Evolutionary conservation across 202 grass and related monocot species (phyloP), one percentile per base, ranked within the genome.

Genomic region (Hordeum pubiflorum): DNA sequence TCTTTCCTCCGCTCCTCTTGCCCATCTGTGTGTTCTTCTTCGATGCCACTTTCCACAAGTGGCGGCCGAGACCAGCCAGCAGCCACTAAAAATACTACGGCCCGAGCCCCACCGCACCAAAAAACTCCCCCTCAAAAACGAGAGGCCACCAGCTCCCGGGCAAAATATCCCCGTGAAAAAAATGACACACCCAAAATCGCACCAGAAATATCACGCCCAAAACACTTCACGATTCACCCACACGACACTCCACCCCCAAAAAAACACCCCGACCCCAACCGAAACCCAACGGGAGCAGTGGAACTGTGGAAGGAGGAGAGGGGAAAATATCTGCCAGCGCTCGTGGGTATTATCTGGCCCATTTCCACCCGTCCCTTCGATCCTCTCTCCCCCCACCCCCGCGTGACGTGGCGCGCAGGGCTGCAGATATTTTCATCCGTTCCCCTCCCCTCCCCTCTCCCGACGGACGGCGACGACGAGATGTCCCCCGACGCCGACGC

Each of bases 401-500:
- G 3, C 43, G 76, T 78, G 90, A 89, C 83, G 75, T 89, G 83
- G 90, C 90, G 33, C 63, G 24, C 64, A 55, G 64, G 18, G 23
- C 58, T 31, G 15, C 24, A 83, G 80, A 86, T 86, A 86, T 86
- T 89, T 86, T 39, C 46, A 65, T 75, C 54, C 4, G 4, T 36
- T 14, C 15, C 46, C 21, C 13, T 56, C 20, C 1, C 6, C 3
- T 11, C n/a, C 14, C n/a, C 22, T n/a, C 4, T 1, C 7, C 38
- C 41, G 1, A 3, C 48, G 48, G 48, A 73, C 59, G 67, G 76
- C 8, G 65, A 50, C 11, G 58, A 38, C 20, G 81, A 33, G 12
- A 89, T 89, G 87, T 69, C 76, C 62, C 71, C 83, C 59, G 83
- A 86, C 74, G 79, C 79, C 65, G 82, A 66, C 73, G 87, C 22